Evolutionary conservation across 2,329 filamentous ascomycete species (phyloP), one percentile per base, ranked within the genome.

Genomic region (Ceratocystis harringtonii): DNA sequence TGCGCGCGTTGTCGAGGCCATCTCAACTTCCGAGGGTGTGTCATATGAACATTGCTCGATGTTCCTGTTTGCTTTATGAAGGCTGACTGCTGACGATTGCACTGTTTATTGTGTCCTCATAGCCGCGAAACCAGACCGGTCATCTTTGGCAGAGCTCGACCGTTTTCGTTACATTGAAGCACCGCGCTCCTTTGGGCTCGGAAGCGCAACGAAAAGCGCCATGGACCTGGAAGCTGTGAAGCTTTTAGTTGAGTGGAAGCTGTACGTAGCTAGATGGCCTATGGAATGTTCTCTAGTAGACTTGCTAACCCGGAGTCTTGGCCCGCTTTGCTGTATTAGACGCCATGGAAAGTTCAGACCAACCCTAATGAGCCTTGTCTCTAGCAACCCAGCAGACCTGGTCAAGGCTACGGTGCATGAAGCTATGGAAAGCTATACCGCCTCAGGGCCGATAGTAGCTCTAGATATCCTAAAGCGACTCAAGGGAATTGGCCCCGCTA

Each of bases 401-500:
- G 69, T 77, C 52, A 68, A 75, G 12, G n/a, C 32, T 1, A 80
- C 77, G 0, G 84, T 86, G 17, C 72, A 76, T 6, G 72, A 78
- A 32, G 86, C 83, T 0, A 78, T 86, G 66, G 70, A 72, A 3
- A 65, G 71, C 32, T 82, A 84, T 70, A 73, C 73, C 65, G 71
- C 75, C 41, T 68, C 73, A 4, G 72, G 52, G 5, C n/a, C 74
- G 1, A 72, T 74, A 17, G 77, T 81, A 2, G 79, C 83, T 2
- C 71, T 89, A 5, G 77, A 78, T 2, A 74, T 75, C 1, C 76
- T 92, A 10, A 79, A 78, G 1, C 78, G 78, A 65, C 76, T 94
- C n/a, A 85, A 79, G 68, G 89, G 89, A 43, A 83, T 95, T 68
- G 89, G 89, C 0, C 88, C 89, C 1, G 89, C 89, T 6, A 92